A percentile compares a stretch with the other conserved stretches of the same genome.
phyloP scores from a whole-genome alignment of 73 alveolate species.

The Paramecium biaurelia region DNA sequence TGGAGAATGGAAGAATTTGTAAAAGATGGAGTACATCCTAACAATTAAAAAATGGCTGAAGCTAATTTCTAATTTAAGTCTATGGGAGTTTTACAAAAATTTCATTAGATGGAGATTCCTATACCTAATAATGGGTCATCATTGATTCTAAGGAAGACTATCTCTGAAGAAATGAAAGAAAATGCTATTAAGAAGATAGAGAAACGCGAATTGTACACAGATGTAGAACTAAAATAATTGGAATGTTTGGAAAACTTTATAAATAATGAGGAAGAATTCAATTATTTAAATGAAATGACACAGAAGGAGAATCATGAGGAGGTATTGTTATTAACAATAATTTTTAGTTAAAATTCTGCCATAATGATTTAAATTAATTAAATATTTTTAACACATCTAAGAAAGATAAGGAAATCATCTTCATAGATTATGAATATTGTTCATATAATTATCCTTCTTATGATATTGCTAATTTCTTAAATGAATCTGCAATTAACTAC shows the following conservation, averaged over 20 bases:
- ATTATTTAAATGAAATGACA: neutral
- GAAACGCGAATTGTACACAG: neutral
- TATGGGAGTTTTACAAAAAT: conserved; percentile 13
- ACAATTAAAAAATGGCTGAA: neutral
- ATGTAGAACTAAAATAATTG: neutral
- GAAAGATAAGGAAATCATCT: neutral
- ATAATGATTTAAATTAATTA: conserved; percentile 43
- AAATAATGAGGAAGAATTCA: neutral
- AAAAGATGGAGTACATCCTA: neutral
- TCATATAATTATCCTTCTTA: conserved; percentile 43
- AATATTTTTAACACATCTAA: conserved; percentile 5
- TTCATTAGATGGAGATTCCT: conserved; percentile 5
- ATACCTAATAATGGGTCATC: neutral
- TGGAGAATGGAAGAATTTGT: conserved; percentile 51
- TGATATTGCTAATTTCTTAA: conserved; percentile 42
- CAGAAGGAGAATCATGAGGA: conserved; percentile 15
- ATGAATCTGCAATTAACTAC: conserved; percentile 26
- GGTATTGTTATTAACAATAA: neutral
- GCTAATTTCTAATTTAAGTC: neutral
- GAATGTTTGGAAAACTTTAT: neutral
- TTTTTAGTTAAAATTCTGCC: conserved; percentile 22
- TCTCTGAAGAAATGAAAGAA: neutral
- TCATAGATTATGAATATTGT: conserved; percentile 46
- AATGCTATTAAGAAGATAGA: neutral
- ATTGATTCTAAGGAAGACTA: neutral